Conservation (phyloP, 73 alveolate genomes). For the Symbiodinium pilosum region DNA sequence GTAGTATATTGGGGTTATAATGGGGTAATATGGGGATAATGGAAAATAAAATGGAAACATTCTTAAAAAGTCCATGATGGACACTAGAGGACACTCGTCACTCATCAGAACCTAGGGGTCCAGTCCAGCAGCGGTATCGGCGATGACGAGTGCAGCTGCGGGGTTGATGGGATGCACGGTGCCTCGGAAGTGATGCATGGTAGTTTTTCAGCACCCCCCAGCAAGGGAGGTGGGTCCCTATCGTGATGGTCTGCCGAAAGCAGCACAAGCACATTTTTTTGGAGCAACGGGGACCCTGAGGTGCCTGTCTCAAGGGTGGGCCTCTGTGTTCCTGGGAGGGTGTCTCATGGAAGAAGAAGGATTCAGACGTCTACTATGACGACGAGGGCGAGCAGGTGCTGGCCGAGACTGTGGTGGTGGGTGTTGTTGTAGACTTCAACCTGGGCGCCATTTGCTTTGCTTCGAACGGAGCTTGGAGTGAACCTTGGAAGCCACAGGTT, state of each 20-base stretch:
- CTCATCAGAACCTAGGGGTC: no score
- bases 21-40: no score
- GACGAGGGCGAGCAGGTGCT: not conserved
- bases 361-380: not conserved
- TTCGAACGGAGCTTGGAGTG: constrained; percentile 57
- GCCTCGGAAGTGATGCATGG: no score
- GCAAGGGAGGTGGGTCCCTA: not conserved
- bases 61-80: no score
- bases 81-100: no score
- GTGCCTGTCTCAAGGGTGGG: constrained; percentile 9
- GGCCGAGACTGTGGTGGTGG: constrained; percentile 8
- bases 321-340: constrained; percentile 51
- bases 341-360: not conserved
- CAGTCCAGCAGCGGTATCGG: constrained; percentile 40
- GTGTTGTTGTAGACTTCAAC: constrained; percentile 49
- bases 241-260: no score
- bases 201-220: not conserved
- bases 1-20: no score
- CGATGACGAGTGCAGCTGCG: constrained; percentile 75
- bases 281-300: not conserved
- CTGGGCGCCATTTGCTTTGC: constrained; percentile 4
- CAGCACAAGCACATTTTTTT: not conserved
- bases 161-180: constrained; percentile 66
- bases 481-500: constrained; percentile 22
- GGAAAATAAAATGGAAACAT: no score